These are phyloP conservation scores for Gloeophyllum trabeum DNA, from an alignment of 768 basidiomycete species.

Conservation along the genomic window DNA sequence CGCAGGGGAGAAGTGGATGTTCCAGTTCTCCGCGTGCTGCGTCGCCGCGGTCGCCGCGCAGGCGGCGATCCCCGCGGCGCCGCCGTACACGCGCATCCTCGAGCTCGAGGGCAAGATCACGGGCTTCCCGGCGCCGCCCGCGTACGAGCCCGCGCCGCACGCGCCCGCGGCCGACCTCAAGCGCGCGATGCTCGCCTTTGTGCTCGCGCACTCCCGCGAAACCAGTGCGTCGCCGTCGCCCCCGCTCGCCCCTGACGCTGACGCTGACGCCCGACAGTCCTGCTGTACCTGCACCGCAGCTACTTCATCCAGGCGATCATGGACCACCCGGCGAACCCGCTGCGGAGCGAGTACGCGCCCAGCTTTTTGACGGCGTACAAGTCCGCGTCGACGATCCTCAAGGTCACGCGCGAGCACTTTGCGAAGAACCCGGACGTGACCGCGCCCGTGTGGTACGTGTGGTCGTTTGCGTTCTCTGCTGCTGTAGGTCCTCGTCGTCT, in stretches of 20 bases:
- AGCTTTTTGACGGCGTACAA: constrained; percentile 57
- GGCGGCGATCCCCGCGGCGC: constrained; percentile 53
- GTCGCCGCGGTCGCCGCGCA: constrained; percentile 51
- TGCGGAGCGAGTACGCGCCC: constrained; percentile 51
- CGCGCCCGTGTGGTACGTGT: constrained; percentile 47
- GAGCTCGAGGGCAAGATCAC: constrained; percentile 58
- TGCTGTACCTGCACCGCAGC: constrained; percentile 54
- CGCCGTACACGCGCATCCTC: constrained; percentile 52
- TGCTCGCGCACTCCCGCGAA: constrained; percentile 25
- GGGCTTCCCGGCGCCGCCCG: constrained; percentile 40
- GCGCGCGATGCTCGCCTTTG: too few relatives aligned
- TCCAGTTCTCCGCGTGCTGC: constrained; percentile 52
- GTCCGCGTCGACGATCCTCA: constrained; percentile 44
- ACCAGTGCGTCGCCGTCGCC: constrained; percentile 18
- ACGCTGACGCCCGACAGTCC: constrained; percentile 21
- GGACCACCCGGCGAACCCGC: constrained; percentile 52
- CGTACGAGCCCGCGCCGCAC: constrained; percentile 9
- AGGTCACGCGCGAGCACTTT: constrained; percentile 37
- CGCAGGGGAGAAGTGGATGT: constrained; percentile 47
- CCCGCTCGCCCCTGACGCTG: neutral
- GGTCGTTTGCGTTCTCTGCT: constrained; percentile 50
- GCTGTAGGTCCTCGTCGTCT: too few relatives aligned
- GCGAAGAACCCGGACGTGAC: constrained; percentile 32
- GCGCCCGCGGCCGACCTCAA: constrained; percentile 25
- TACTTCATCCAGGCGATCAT: constrained; percentile 68